Evolutionary conservation across 2,329 filamentous ascomycete species (phyloP).

Genomic region (Colletotrichum cuscutae): DNA sequence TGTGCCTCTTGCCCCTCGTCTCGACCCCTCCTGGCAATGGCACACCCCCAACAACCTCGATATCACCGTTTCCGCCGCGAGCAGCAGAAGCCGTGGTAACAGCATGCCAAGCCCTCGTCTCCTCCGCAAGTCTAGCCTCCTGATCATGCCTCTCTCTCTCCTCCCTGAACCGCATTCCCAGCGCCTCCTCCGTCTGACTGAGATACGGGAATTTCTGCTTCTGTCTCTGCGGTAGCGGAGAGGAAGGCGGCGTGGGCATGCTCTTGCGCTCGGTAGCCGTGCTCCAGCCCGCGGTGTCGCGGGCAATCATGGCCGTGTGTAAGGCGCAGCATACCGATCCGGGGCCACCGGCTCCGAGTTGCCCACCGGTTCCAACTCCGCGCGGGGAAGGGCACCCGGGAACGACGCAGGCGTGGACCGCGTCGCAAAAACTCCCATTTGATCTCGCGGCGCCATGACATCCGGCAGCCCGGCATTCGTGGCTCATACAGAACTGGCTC

Average conservation of each 20-base stretch:
- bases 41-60: neutral
- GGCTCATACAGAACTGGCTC: conserved; percentile 25
- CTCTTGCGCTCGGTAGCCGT: neutral
- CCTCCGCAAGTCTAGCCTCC: conserved; percentile 16
- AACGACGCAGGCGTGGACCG: conserved; percentile 19
- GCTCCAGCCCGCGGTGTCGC: neutral
- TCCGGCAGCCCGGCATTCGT: conserved; percentile 17
- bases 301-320: conserved; percentile 20
- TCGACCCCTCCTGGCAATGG: neutral
- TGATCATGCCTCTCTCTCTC: conserved; percentile 25
- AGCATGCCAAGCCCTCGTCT: conserved; percentile 10
- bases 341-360: neutral
- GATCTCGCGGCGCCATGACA: conserved; percentile 6
- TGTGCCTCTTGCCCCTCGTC: neutral
- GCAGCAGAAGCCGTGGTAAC: neutral
- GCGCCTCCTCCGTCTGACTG: conserved; percentile 32
- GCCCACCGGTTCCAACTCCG: neutral
- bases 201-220: neutral
- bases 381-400: conserved; percentile 17
- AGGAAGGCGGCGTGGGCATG: neutral
- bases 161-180: conserved; percentile 26
- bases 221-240: neutral
- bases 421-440: conserved; percentile 23
- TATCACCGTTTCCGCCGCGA: neutral
- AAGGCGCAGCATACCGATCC: conserved; percentile 14